These are phyloP conservation scores for Alloteropsis semialata DNA, from an alignment of 176 grass and related monocot genomes.

Conservation along the genomic window DNA sequence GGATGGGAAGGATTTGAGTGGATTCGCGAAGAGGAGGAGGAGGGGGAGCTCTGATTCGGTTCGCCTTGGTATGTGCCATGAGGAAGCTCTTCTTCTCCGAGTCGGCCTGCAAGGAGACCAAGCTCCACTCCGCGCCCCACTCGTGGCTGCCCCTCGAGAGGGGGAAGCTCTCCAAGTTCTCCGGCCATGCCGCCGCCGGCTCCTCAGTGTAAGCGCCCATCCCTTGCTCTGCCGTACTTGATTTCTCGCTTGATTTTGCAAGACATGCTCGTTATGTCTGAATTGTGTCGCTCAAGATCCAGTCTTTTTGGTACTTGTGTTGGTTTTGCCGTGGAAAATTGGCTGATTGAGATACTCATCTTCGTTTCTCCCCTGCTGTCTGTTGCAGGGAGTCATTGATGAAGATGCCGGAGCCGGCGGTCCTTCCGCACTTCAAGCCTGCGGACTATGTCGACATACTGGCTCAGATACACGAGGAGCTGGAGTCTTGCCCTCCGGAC, in stretches of 20 bases:
- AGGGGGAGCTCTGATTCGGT: constrained; percentile 25
- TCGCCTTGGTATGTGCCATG: constrained; percentile 56
- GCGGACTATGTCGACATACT: constrained; percentile 76
- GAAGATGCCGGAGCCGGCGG: constrained; percentile 68
- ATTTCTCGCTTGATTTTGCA: background rate
- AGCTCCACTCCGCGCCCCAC: constrained; percentile 73
- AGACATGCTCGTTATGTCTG: background rate
- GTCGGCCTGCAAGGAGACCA: constrained; percentile 77
- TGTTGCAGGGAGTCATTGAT: constrained; percentile 78
- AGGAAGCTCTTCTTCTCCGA: constrained; percentile 97
- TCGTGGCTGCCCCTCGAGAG: constrained; percentile 89
- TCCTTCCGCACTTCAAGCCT: constrained; percentile 81
- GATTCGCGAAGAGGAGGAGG: background rate
- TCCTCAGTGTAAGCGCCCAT: constrained; percentile 76
- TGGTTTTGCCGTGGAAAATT: background rate
- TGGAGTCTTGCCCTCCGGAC: constrained; percentile 68
- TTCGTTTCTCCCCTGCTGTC: background rate
- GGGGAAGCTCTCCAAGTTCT: constrained; percentile 79
- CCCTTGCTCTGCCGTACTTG: background rate
- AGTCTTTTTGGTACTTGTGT: background rate
- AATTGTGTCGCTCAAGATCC: constrained; percentile 17
- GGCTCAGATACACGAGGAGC: constrained; percentile 90
- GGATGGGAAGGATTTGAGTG: constrained; percentile 34
- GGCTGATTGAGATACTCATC: background rate
- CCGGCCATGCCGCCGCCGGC: constrained; percentile 46